These are phyloP conservation scores for Aphanomyces astaci DNA, from an alignment of 352 stramenopile species.

Conservation along the genomic window DNA sequence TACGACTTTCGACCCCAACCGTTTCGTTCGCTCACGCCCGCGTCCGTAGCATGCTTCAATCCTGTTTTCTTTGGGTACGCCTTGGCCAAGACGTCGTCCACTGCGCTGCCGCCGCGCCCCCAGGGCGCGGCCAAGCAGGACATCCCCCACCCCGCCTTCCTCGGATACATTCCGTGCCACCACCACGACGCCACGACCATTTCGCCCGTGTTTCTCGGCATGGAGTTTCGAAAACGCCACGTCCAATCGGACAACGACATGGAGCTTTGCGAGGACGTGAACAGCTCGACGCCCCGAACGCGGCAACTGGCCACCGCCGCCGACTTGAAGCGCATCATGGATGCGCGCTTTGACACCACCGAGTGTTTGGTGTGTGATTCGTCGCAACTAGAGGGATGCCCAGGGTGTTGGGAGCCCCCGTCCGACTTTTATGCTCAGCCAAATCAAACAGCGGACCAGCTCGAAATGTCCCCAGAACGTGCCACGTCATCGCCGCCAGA, in stretches of 20 bases:
- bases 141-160: constrained; percentile 43
- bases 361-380: constrained; percentile 35
- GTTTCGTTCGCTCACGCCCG: neutral
- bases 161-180: constrained; percentile 42
- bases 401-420: constrained; percentile 59
- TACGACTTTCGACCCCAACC: constrained; percentile 34
- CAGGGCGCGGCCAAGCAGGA: constrained; percentile 3
- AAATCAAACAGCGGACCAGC: neutral
- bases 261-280: constrained; percentile 22
- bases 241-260: constrained; percentile 31
- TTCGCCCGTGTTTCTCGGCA: constrained; percentile 62
- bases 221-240: constrained; percentile 50
- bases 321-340: constrained; percentile 33
- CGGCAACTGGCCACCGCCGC: constrained; percentile 25
- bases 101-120: constrained; percentile 25
- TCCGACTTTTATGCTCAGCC: constrained; percentile 28
- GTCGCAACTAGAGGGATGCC: constrained; percentile 37
- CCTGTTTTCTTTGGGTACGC: constrained; percentile 55
- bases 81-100: constrained; percentile 33
- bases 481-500: too few species aligned
- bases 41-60: constrained; percentile 24
- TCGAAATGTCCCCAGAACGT: neutral
- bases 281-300: constrained; percentile 22
- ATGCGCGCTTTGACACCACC: constrained; percentile 26
- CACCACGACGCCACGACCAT: constrained; percentile 34